These are phyloP conservation scores for Vitis riparia DNA, from an alignment of 164 flowering plant genomes.

Conservation along the genomic window DNA sequence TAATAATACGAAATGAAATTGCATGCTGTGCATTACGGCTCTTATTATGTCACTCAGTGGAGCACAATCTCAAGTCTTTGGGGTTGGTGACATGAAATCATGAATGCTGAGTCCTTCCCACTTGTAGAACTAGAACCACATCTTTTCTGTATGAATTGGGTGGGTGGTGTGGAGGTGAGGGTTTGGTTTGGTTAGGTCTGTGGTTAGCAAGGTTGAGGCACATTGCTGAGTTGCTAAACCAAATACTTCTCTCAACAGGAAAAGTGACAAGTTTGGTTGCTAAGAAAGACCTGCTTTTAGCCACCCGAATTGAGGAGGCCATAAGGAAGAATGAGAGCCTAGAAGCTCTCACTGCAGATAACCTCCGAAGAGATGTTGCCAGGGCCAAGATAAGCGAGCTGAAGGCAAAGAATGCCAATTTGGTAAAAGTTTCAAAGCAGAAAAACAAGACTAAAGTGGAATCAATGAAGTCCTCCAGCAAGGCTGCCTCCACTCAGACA, in stretches of 20 bases:
- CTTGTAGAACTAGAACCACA: no score
- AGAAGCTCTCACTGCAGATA: conserved; percentile 68
- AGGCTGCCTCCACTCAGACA: conserved; percentile 18
- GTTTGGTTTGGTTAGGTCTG: no score
- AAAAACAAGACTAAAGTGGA: conserved; percentile 27
- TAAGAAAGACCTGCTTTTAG: conserved; percentile 61
- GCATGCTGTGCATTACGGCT: no score
- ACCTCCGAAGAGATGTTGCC: conserved; percentile 56
- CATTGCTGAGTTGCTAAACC: no score
- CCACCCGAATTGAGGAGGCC: conserved; percentile 82
- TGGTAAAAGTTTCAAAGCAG: conserved; percentile 26
- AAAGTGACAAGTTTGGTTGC: conserved; percentile 93
- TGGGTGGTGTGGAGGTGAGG: no score
- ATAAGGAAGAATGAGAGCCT: conserved; percentile 87
- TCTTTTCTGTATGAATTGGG: no score
- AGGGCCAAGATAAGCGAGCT: conserved; percentile 37
- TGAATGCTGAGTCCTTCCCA: no score
- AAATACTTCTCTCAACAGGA: conserved; percentile 40
- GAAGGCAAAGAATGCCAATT: conserved; percentile 34
- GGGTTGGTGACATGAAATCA: no score
- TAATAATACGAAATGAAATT: no score
- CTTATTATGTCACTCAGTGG: no score
- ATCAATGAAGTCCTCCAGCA: conserved; percentile 22
- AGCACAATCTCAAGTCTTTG: no score
- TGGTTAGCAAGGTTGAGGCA: no score